Base-by-base conservation (phyloP, 306 rosid genomes). In the Vicia villosa region DNA sequence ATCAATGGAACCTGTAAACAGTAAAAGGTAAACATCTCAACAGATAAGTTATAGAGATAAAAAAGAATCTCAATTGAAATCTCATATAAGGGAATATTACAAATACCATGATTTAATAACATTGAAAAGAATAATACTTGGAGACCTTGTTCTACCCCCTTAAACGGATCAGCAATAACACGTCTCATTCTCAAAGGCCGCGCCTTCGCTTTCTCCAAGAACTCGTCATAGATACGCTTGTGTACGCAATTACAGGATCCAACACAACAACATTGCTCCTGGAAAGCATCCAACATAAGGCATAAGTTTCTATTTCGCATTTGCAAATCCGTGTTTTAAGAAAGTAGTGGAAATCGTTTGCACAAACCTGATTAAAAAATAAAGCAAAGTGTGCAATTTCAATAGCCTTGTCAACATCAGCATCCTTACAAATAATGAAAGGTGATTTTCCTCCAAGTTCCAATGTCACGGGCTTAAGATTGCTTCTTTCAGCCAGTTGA, bases 401-500 rank as follows among this genome's bases (percentile, higher is more conserved):
- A 43, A 93, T 94, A 32, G 98, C 97, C 34, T 58, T 65, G 79
- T 93, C 85, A 20, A 93, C 67, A 66, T 93, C 96, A 67, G 96
- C 97, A 52, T 90, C 98, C 56, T 93, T 90, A 0, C 77, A 93
- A 55, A 93, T 79, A 16, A 93, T 88, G 86, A 93, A 90, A 73
- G 98, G 98, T 4, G 98, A 93, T 76, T 93, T 93, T 63, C 98
- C 97, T 67, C 98, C 98, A 3, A 93, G 97, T 83, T 93, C 98
- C 60, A 93, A 78, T 42, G 98, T 90, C 66, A 88, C 91, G 4
- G 93, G 89, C 81, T 93, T 93, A 28, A 93, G 91, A 76, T 93
- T 93, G 86, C 98, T 93, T 73, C 65, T 85, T 40, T 96, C 90
- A 58, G 98, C 96, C 79, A 90, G 75, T 81, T 79, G 87, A 30